A percentile compares a stretch with the other conserved stretches of the same genome.
phyloP scores from a whole-genome alignment of 1,139 yeast species.

The Kurtzmaniella quercitrusa region DNA sequence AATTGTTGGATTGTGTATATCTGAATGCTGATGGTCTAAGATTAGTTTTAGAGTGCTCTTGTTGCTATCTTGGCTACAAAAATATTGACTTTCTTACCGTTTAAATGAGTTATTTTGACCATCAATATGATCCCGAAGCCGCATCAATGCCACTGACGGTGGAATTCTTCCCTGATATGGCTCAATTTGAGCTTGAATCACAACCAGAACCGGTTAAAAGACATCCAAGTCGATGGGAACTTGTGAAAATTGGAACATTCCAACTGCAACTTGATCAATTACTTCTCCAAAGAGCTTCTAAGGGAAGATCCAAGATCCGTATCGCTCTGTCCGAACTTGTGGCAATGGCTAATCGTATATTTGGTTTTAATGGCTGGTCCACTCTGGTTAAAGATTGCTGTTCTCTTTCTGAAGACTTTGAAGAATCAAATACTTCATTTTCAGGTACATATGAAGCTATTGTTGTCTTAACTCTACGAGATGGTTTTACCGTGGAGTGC shows the following conservation, averaged over 20 bases:
- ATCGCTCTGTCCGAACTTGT: constrained; percentile 30
- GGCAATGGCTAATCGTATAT: constrained; percentile 56
- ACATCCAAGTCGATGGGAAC: constrained; percentile 23
- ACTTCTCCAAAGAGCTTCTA: constrained; percentile 14
- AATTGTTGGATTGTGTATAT: no score
- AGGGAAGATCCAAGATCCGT: neutral
- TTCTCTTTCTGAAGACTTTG: constrained; percentile 18
- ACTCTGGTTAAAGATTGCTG: constrained; percentile 38
- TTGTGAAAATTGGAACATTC: constrained; percentile 31
- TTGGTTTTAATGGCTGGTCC: constrained; percentile 69
- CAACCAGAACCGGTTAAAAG: constrained; percentile 7
- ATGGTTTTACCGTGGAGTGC: constrained; percentile 41
- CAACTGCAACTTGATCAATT: constrained; percentile 30
- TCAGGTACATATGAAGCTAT: constrained; percentile 21
- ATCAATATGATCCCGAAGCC: constrained; percentile 5
- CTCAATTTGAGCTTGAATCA: constrained; percentile 13
- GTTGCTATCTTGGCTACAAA: no score
- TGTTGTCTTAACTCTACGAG: constrained; percentile 42
- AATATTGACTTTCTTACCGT: neutral
- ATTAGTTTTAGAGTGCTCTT: no score
- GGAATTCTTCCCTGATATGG: constrained; percentile 23
- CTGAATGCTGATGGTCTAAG: no score
- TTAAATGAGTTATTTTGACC: constrained; percentile 2
- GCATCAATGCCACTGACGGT: constrained; percentile 14
- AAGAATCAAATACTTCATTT: constrained; percentile 14